Evolutionary conservation across 2,329 filamentous ascomycete species (phyloP).

Genomic region (Aschersonia sp.): DNA sequence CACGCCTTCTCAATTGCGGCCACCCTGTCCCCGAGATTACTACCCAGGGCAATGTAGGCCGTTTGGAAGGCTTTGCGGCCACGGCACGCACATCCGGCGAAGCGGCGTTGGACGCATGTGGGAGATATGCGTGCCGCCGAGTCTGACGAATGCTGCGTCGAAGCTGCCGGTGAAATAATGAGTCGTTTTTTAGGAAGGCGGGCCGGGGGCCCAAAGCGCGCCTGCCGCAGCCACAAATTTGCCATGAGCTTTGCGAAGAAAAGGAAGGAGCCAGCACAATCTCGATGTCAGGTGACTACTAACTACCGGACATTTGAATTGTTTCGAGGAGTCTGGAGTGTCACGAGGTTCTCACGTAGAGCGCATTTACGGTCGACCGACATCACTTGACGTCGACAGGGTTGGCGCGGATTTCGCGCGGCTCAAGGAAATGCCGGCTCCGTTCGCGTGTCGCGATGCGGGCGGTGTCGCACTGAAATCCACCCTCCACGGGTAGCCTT

Average conservation of each 20-base stretch:
- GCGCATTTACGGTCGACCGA: no score
- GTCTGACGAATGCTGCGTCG: no score
- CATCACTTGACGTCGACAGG: background rate
- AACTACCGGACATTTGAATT: no score
- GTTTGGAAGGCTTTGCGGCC: constrained; percentile 14
- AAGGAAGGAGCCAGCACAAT: background rate
- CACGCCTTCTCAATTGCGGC: constrained; percentile 76
- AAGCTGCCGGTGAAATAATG: no score
- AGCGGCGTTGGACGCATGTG: background rate
- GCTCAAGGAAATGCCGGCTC: constrained; percentile 5
- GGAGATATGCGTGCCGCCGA: no score
- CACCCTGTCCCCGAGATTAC: constrained; percentile 80
- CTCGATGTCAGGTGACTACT: no score
- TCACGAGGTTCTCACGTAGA: no score
- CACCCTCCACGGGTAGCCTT: background rate
- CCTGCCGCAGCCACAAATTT: background rate
- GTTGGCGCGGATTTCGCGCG: background rate
- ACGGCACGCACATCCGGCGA: background rate
- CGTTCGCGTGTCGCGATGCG: background rate
- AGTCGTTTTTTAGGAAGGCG: no score
- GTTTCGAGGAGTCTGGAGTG: no score
- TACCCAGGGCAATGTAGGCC: constrained; percentile 79
- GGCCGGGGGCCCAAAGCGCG: background rate
- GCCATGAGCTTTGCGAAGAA: background rate
- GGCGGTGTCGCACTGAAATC: background rate